phyloP scores from a whole-genome alignment of 768 basidiomycete genomes.

The Cystofilobasidium ferigula region DNA sequence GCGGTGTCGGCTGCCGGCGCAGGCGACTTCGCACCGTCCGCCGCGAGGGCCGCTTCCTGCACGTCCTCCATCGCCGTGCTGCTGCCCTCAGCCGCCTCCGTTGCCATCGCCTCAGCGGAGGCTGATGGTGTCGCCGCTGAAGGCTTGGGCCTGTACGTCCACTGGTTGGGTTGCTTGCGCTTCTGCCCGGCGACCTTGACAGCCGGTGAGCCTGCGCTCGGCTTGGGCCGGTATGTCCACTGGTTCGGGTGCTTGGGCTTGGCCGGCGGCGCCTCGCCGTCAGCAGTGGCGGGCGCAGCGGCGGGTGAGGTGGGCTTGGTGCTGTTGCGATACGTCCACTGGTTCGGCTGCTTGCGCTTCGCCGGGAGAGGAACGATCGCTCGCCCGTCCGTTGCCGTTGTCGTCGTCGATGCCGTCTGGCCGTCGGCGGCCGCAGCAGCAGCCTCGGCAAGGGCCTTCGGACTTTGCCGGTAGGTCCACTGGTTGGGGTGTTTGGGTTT shows the following conservation, averaged over 20 bases:
- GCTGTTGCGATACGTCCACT: not conserved
- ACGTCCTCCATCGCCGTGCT: not conserved
- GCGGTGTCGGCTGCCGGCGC: not conserved
- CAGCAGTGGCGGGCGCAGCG: not conserved
- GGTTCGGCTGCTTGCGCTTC: not conserved
- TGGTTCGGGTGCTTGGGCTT: too few relatives aligned
- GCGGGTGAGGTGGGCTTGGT: not conserved
- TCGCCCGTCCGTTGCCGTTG: too few relatives aligned
- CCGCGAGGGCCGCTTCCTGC: not conserved
- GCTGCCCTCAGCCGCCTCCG: not conserved
- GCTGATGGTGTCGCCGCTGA: not conserved
- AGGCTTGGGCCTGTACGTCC: not conserved
- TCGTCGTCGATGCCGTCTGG: not conserved
- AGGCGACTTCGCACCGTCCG: not conserved
- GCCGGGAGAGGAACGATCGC: too few relatives aligned
- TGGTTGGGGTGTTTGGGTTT: too few relatives aligned
- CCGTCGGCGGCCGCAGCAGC: not conserved
- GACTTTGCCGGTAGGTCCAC: too few relatives aligned
- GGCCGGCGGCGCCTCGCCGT: not conserved
- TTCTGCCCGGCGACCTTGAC: not conserved
- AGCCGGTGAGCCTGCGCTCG: not conserved
- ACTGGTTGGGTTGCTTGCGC: slow-evolving; percentile 2
- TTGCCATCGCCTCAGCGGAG: too few relatives aligned
- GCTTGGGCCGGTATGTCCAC: not conserved
- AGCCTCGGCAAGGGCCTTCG: not conserved